Percentiles rank a stretch among this genome's conserved stretches.
Conservation (phyloP, 441 rosid genomes). For the Omphalea diandra region DNA sequence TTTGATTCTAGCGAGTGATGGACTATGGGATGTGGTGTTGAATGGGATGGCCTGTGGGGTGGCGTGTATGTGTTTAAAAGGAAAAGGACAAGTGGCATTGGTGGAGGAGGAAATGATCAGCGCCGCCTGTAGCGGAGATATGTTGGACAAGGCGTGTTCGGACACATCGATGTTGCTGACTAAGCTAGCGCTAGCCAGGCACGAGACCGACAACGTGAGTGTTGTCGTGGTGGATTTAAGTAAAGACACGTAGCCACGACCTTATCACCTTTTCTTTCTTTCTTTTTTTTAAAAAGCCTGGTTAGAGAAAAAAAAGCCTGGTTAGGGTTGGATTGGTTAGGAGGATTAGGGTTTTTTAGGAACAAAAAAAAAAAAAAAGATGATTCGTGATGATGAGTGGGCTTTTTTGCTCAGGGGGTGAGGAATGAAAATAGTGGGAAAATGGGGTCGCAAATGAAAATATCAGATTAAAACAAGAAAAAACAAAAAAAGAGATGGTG, state of each 20-base stretch:
- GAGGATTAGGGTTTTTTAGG: too few species aligned
- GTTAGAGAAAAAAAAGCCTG: too few species aligned
- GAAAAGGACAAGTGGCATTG: neutral
- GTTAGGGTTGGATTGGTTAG: too few species aligned
- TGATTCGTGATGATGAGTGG: too few species aligned
- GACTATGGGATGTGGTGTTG: slow-evolving; percentile 89
- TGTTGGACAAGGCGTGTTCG: slow-evolving; percentile 48
- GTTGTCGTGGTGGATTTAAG: slow-evolving; percentile 78
- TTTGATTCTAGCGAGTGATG: slow-evolving; percentile 80
- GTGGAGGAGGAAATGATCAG: slow-evolving; percentile 14
- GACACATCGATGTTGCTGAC: slow-evolving; percentile 73
- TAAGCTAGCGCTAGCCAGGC: slow-evolving; percentile 72
- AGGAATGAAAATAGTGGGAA: too few species aligned
- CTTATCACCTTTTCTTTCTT: neutral
- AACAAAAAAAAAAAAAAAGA: too few species aligned
- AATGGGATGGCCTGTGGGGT: slow-evolving; percentile 82
- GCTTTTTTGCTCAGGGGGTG: too few species aligned
- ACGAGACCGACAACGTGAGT: slow-evolving; percentile 71
- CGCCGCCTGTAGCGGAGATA: slow-evolving; percentile 14
- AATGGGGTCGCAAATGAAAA: too few species aligned
- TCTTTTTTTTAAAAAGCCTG: too few species aligned
- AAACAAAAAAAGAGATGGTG: too few species aligned
- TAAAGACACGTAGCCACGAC: slow-evolving; percentile 29
- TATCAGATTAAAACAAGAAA: too few species aligned
- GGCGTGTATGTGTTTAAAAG: slow-evolving; percentile 65